Percentiles rank a stretch among this genome's conserved stretches.
Conservation (phyloP, 345 rosid species). For the Rhodamnia rubescens region DNA sequence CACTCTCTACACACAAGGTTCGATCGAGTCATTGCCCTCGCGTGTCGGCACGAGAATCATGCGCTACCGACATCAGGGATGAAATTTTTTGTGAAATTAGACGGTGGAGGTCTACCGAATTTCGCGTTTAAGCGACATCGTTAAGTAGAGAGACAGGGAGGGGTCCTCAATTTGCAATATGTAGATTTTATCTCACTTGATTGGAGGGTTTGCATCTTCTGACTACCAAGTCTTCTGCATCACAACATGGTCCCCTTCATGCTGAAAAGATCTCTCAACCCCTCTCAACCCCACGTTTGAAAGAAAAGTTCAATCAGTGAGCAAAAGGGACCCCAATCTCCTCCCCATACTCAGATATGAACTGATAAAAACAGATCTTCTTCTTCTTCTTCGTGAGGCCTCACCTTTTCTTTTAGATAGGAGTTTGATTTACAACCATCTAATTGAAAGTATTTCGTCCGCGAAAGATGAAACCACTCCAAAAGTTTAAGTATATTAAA, state of each 20-base stretch:
- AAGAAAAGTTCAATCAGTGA: background rate
- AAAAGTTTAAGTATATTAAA: background rate
- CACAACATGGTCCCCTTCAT: background rate
- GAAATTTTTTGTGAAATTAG: background rate
- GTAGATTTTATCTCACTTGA: background rate
- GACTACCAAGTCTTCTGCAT: background rate
- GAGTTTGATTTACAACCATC: background rate
- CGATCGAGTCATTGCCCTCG: background rate
- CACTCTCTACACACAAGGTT: background rate
- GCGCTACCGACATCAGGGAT: no score
- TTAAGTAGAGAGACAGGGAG: no score
- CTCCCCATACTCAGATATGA: background rate
- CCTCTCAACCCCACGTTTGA: background rate
- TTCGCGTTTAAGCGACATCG: background rate
- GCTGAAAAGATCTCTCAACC: background rate
- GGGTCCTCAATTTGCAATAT: no score
- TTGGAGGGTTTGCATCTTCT: background rate
- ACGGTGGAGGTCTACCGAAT: background rate
- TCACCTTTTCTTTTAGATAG: background rate
- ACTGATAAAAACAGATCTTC: background rate
- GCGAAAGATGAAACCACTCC: background rate
- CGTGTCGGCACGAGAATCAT: background rate
- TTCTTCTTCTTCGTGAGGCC: background rate
- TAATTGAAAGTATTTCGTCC: background rate
- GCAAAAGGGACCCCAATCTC: background rate